Conservation (phyloP, 805 yeast species). For the Candida yuanshanica region DNA sequence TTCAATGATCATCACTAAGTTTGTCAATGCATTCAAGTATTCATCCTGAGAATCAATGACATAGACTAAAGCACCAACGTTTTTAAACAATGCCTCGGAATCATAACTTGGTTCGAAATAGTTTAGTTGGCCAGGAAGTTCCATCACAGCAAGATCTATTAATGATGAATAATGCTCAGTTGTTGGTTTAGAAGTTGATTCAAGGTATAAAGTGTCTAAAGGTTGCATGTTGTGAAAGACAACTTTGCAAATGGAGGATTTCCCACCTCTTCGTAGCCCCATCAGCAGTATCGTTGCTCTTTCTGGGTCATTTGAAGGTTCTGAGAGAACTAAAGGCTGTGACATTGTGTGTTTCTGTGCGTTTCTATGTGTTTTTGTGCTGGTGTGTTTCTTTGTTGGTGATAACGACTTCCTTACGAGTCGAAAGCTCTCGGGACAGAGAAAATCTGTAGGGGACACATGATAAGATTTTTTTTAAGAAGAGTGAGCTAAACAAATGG, state of each 20-base stretch:
- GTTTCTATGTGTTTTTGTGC: background rate
- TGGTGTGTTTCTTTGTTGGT: background rate
- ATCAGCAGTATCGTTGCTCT: conserved; percentile 74
- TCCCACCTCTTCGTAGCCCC: conserved; percentile 86
- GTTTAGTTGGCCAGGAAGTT: conserved; percentile 89
- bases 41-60: conserved; percentile 96
- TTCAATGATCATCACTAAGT: conserved; percentile 80
- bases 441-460: background rate
- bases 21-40: conserved; percentile 84
- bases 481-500: too few species aligned
- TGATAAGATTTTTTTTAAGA: background rate
- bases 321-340: conserved; percentile 6
- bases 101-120: conserved; percentile 83
- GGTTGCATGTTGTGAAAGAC: conserved; percentile 97
- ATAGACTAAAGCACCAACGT: conserved; percentile 87
- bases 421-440: too few species aligned
- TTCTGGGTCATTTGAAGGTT: conserved; percentile 45
- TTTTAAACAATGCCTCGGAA: conserved; percentile 66
- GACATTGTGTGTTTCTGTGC: too few species aligned
- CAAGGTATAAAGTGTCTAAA: conserved; percentile 83
- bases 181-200: conserved; percentile 85
- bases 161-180: conserved; percentile 78
- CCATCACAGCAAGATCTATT: conserved; percentile 85
- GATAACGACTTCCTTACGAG: too few species aligned
- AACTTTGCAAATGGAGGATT: conserved; percentile 92